Conservation (phyloP, 163 green algal genomes). For the Coccomyxa subellipsoidea region DNA sequence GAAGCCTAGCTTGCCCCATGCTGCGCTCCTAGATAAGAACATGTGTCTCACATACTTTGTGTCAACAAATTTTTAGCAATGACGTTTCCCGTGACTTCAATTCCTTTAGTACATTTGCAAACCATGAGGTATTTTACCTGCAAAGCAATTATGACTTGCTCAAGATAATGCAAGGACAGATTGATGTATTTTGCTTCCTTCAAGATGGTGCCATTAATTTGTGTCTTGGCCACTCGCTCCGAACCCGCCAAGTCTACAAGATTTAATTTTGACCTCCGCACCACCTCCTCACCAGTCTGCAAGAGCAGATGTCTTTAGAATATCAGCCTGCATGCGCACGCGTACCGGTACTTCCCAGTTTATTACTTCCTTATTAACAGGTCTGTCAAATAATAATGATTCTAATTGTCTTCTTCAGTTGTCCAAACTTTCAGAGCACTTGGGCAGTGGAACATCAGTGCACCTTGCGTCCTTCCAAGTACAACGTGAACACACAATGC, state of each 20-base stretch:
- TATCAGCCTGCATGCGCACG: too few species aligned
- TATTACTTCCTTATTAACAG: too few species aligned
- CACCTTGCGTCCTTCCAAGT: conserved; percentile 40
- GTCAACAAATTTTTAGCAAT: background rate
- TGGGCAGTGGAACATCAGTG: background rate
- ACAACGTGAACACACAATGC: conserved; percentile 60
- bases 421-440: too few species aligned
- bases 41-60: too few species aligned
- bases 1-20: background rate
- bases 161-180: conserved; percentile 85
- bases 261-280: conserved; percentile 68
- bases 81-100: background rate
- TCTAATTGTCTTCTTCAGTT: too few species aligned
- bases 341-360: too few species aligned
- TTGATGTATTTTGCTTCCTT: conserved; percentile 90
- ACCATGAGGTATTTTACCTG: conserved; percentile 16
- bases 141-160: conserved; percentile 74
- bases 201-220: conserved; percentile 36
- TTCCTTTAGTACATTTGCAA: background rate
- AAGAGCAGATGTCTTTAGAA: too few species aligned
- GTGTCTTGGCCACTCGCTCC: conserved; percentile 48
- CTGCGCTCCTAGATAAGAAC: conserved; percentile 34
- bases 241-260: conserved; percentile 88
- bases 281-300: conserved; percentile 19
- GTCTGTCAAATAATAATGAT: too few species aligned